A percentile compares a stretch with the other conserved stretches of the same genome.
phyloP scores from a whole-genome alignment of 2,329 filamentous ascomycete species.

The Verticillium albo-atrum region DNA sequence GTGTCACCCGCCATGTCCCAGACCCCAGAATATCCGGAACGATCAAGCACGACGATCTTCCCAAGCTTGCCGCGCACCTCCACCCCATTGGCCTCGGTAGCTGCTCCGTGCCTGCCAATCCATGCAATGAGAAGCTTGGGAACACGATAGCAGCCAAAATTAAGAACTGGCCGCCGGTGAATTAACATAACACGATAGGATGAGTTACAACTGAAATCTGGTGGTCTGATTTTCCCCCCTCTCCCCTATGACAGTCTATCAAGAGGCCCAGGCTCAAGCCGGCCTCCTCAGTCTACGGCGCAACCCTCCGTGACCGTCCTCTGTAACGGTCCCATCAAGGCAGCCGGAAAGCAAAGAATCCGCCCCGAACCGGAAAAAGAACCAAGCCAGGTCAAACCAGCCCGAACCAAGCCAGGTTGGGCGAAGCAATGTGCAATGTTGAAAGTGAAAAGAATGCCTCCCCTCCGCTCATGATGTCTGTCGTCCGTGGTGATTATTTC shows the following conservation, averaged over 20 bases:
- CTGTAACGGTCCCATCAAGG: background rate
- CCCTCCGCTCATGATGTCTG: background rate
- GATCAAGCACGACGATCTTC: background rate
- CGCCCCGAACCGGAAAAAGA: background rate
- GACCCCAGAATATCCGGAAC: background rate
- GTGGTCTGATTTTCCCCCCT: background rate
- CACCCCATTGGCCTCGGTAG: background rate
- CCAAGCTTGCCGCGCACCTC: background rate
- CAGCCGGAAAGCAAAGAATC: background rate
- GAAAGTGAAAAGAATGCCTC: background rate
- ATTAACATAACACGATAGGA: background rate
- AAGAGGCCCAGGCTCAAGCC: background rate
- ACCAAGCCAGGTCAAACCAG: background rate
- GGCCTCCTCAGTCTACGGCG: background rate
- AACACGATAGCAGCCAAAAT: background rate
- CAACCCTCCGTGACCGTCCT: background rate
- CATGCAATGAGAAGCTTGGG: background rate
- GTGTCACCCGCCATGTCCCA: background rate
- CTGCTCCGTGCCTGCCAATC: background rate
- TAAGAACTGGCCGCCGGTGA: background rate
- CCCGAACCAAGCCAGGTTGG: background rate
- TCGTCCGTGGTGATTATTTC: background rate
- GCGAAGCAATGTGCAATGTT: background rate
- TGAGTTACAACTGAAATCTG: background rate
- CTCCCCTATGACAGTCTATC: background rate